Conservation (phyloP, 164 flowering plant species). For the Chloranthus sessilifolius region DNA sequence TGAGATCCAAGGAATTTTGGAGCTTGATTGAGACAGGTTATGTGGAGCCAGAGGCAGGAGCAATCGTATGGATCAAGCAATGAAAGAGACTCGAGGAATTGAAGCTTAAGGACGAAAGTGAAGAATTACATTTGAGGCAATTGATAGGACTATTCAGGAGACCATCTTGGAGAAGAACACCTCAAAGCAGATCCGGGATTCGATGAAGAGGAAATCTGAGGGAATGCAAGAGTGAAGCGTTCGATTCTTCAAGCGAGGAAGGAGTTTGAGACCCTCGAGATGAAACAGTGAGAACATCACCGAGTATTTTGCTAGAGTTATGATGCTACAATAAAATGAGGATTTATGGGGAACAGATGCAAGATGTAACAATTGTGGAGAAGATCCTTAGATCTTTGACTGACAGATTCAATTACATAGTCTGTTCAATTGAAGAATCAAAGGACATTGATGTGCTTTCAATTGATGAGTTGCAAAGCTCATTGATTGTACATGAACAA, state of each 20-base stretch:
- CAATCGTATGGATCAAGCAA: not conserved
- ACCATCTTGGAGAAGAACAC: constrained; percentile 3
- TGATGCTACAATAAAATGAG: not conserved
- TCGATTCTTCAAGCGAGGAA: not conserved
- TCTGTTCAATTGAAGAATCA: too few relatives aligned
- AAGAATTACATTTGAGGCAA: not conserved
- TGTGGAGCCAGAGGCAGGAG: not conserved
- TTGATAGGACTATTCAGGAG: not conserved
- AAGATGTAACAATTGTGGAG: constrained; percentile 2
- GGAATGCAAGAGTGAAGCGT: not conserved
- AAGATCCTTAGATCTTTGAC: not conserved
- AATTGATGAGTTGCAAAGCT: constrained; percentile 4
- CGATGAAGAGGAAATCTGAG: not conserved
- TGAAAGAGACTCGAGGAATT: not conserved
- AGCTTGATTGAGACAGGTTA: not conserved
- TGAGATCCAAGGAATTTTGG: not conserved
- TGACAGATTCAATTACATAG: too few relatives aligned
- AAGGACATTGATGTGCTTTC: not conserved
- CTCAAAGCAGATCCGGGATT: not conserved
- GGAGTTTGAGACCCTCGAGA: not conserved
- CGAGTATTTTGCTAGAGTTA: too few relatives aligned
- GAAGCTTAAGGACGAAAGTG: not conserved
- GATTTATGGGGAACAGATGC: not conserved
- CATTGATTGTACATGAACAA: not conserved
- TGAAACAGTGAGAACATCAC: not conserved